Evolutionary conservation across 192 early-diverging fungal species (phyloP).

Genomic region (Diversispora epigaea): DNA sequence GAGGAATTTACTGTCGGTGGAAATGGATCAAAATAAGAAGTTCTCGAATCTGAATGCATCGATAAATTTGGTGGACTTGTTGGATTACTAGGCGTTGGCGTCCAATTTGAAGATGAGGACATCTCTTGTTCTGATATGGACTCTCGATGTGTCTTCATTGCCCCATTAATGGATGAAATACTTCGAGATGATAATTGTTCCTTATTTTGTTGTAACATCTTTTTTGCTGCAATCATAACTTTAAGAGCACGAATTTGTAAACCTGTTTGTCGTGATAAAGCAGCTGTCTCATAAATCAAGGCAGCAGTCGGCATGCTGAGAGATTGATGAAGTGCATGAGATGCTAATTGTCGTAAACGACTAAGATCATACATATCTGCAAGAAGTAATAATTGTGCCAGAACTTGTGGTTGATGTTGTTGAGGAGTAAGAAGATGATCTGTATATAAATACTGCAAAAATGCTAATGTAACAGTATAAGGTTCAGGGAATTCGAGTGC

Average conservation of each 20-base stretch:
- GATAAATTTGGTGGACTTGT: background rate
- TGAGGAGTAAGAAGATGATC: slow-evolving; percentile 63
- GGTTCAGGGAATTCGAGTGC: slow-evolving; percentile 48
- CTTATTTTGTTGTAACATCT: slow-evolving; percentile 50
- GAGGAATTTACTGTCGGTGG: background rate
- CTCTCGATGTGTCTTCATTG: background rate
- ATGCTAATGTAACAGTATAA: slow-evolving; percentile 53
- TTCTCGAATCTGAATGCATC: background rate
- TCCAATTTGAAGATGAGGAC: background rate
- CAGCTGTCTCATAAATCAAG: slow-evolving; percentile 65
- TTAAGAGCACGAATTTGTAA: slow-evolving; percentile 59
- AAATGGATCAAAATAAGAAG: slow-evolving; percentile 29
- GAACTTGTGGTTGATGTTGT: slow-evolving; percentile 61
- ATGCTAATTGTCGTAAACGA: slow-evolving; percentile 56
- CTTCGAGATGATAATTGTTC: slow-evolving; percentile 35
- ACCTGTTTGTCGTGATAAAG: slow-evolving; percentile 59
- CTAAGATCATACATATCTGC: slow-evolving; percentile 61
- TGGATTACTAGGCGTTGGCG: background rate
- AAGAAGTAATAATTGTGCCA: slow-evolving; percentile 61
- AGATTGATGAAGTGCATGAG: slow-evolving; percentile 60
- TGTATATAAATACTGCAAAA: slow-evolving; percentile 69
- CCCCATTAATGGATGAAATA: background rate
- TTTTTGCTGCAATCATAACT: slow-evolving; percentile 56
- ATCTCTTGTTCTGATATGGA: background rate
- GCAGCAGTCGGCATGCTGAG: slow-evolving; percentile 61